Evolutionary conservation across 331 rosid species (phyloP).

Genomic region (Quercus tomentella): DNA sequence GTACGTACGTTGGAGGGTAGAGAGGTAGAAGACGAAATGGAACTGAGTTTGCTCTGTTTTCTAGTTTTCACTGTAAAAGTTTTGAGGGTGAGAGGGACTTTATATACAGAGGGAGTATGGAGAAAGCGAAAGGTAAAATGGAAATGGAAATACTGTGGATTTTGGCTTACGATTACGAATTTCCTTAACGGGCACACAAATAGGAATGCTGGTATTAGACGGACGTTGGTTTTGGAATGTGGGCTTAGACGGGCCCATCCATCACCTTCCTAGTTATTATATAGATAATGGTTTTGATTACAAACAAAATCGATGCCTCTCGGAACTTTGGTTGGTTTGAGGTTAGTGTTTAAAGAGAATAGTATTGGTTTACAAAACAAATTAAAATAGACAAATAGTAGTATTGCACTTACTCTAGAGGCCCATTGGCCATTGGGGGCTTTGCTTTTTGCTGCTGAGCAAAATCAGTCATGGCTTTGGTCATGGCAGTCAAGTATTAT

Average conservation of each 20-base stretch:
- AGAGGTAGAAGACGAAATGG: conserved; percentile 16
- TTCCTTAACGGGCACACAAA: conserved; percentile 31
- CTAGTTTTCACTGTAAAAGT: conserved; percentile 8
- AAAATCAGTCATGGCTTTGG: no score
- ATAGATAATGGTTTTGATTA: neutral
- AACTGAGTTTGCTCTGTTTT: neutral
- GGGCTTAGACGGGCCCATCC: neutral
- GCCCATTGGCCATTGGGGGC: no score
- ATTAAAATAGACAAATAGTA: no score
- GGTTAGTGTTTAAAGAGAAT: conserved; percentile 27
- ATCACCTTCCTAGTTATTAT: no score
- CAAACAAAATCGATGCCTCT: conserved; percentile 37
- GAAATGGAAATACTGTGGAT: conserved; percentile 13
- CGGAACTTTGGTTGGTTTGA: conserved; percentile 17
- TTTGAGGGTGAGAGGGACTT: conserved; percentile 4
- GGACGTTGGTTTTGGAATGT: conserved; percentile 28
- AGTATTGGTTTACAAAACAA: no score
- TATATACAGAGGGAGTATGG: neutral
- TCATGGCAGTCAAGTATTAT: no score
- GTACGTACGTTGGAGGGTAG: neutral
- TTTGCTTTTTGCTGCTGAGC: no score
- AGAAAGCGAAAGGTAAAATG: neutral
- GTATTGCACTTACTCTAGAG: no score
- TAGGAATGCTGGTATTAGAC: conserved; percentile 16
- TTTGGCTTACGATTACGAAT: conserved; percentile 8